Evolutionary conservation across 768 basidiomycete genomes (phyloP).

Genomic region (Lactarius vividus): DNA sequence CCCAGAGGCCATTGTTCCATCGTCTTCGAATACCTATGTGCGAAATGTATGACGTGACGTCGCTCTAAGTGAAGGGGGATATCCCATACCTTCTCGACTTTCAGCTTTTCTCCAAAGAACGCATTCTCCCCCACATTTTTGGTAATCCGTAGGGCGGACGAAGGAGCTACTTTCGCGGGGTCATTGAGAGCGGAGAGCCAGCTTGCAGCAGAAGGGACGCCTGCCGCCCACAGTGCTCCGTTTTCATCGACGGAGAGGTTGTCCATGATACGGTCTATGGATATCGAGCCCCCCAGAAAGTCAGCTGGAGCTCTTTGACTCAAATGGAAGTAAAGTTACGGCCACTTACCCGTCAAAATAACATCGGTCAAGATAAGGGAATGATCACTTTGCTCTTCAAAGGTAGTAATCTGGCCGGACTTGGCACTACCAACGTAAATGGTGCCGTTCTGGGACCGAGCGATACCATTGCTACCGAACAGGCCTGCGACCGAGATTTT

Average conservation of each 20-base stretch:
- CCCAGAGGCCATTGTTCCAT: conserved; percentile 54
- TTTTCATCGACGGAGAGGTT: conserved; percentile 59
- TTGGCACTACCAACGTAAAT: conserved; percentile 55
- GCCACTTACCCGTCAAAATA: conserved; percentile 48
- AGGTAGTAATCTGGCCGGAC: conserved; percentile 47
- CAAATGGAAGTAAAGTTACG: conserved; percentile 3
- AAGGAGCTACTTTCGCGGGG: conserved; percentile 43
- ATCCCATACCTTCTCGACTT: conserved; percentile 49
- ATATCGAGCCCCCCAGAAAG: not conserved
- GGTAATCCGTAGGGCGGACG: conserved; percentile 50
- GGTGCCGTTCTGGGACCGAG: conserved; percentile 49
- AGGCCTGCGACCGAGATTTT: conserved; percentile 54
- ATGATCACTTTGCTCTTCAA: conserved; percentile 60
- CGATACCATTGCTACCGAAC: conserved; percentile 60
- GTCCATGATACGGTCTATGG: conserved; percentile 51
- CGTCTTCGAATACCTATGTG: conserved; percentile 62
- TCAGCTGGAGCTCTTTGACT: not conserved
- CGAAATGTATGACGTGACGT: conserved; percentile 22
- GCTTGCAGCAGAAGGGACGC: conserved; percentile 44
- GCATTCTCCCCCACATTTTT: conserved; percentile 50
- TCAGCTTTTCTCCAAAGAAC: conserved; percentile 60
- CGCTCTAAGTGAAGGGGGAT: not conserved
- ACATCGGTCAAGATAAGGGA: conserved; percentile 52
- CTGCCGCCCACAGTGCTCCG: conserved; percentile 62
- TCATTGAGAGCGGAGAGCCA: conserved; percentile 42